Percentiles rank a stretch among this genome's conserved stretches.
Conservation (phyloP, 2,329 filamentous ascomycete genomes). For the Aspergillus novofumigatus region DNA sequence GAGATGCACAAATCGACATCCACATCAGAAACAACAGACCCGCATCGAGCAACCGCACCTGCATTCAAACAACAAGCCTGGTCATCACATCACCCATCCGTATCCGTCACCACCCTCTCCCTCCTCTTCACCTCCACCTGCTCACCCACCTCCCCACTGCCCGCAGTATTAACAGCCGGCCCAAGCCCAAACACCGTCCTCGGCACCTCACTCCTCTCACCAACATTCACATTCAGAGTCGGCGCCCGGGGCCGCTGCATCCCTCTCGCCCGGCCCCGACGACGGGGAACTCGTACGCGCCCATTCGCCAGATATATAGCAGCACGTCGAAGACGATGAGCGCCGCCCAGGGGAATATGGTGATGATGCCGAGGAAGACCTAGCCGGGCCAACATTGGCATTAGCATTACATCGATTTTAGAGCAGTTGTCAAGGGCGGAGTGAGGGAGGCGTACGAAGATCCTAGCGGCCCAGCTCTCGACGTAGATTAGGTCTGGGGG, state of each 20-base stretch:
- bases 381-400: slow-evolving; percentile 24
- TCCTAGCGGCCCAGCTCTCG: slow-evolving; percentile 59
- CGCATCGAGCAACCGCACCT: neutral
- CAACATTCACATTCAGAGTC: slow-evolving; percentile 54
- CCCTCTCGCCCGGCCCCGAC: slow-evolving; percentile 60
- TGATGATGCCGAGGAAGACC: slow-evolving; percentile 58
- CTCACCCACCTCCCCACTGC: slow-evolving; percentile 3
- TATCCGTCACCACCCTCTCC: neutral
- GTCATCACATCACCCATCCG: neutral
- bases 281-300: slow-evolving; percentile 56
- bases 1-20: neutral
- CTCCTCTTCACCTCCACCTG: slow-evolving; percentile 6
- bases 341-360: slow-evolving; percentile 59
- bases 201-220: slow-evolving; percentile 34
- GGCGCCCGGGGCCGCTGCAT: slow-evolving; percentile 58
- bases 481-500: slow-evolving; percentile 54
- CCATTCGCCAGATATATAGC: slow-evolving; percentile 57
- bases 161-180: slow-evolving; percentile 13
- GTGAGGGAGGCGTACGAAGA: slow-evolving; percentile 53
- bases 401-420: neutral
- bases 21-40: neutral
- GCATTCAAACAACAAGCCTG: no score
- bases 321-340: slow-evolving; percentile 61
- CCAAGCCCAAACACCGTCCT: slow-evolving; percentile 28
- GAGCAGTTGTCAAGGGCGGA: neutral